These are phyloP conservation scores for Thalassiosira allenii DNA, from an alignment of 352 stramenopile genomes.

Conservation along the genomic window DNA sequence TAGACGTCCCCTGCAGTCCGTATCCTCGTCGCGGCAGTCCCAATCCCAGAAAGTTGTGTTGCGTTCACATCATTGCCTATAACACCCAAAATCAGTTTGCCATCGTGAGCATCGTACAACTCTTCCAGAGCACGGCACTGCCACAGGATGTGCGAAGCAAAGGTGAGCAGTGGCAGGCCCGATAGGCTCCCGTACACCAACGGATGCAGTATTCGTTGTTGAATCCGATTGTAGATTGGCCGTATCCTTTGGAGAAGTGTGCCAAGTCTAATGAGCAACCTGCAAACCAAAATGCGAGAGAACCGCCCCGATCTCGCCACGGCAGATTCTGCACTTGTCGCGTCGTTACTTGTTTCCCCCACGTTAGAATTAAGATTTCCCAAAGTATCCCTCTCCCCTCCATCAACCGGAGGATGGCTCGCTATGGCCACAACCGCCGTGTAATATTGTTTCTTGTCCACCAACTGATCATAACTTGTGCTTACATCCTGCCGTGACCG, in stretches of 20 bases:
- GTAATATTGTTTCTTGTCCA: slow-evolving; percentile 63
- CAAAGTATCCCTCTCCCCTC: slow-evolving; percentile 28
- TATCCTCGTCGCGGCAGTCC: slow-evolving; percentile 1
- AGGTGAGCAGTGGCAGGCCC: slow-evolving; percentile 65
- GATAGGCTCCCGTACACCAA: slow-evolving; percentile 58
- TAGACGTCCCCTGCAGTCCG: slow-evolving; percentile 13
- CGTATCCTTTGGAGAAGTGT: slow-evolving; percentile 1
- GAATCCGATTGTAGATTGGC: neutral
- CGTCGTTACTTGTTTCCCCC: neutral
- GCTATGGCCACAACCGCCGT: slow-evolving; percentile 49
- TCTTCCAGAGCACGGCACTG: slow-evolving; percentile 69
- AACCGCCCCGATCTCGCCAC: neutral
- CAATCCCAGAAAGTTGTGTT: slow-evolving; percentile 27
- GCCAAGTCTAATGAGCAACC: neutral
- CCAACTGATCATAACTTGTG: slow-evolving; percentile 60
- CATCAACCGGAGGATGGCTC: slow-evolving; percentile 61
- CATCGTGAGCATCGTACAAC: slow-evolving; percentile 47
- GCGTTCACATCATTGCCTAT: neutral
- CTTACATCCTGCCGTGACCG: slow-evolving; percentile 43
- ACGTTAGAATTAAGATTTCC: neutral
- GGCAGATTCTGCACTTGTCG: neutral
- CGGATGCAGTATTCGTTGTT: slow-evolving; percentile 32
- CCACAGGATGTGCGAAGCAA: slow-evolving; percentile 71
- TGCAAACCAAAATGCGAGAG: neutral
- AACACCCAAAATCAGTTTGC: slow-evolving; percentile 38